Base-by-base conservation (phyloP, 345 rosid species). In the Aurinia saxatilis region DNA sequence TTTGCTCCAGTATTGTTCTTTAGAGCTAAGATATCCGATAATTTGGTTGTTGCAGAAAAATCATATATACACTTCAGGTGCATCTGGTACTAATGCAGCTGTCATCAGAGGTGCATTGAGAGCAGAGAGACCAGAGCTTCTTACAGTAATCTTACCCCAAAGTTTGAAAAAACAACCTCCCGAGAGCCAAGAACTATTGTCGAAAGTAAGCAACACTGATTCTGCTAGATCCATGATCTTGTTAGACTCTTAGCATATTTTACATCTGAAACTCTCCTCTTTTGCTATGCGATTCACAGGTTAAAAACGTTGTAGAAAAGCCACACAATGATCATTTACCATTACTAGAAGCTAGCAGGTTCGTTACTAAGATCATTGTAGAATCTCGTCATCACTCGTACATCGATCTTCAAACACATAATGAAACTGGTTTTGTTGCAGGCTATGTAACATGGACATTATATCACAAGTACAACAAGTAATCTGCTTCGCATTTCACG, bases 71-170 rank as follows among this genome's bases (percentile, higher is more conserved):
- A 93, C 99, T 27, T 93, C 97, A 31, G 99, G 99, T 67, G 97
- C 99, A 66, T 93, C 99, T 1, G 96, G 96, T 55, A 91, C 98
- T 48, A 91, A 91, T 73, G 96, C 98, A 19, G 99, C 97, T 17
- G 99, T 93, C 62, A 93, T 93, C 61, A 82, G 99, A 80, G 99
- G 99, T 73, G 99, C 99, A 54, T 57, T 89, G 60, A 84, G 99
- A 75, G 99, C 96, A 9, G 99, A 93, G 77, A 87, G 76, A 66
- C 99, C 95, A 4, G 97, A 89, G 73, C 82, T 89, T 56, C 90
- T 92, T 50, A 89, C 98, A 0, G 96, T 89, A 14, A 92, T 89
- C 38, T 80, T 89, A 75, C 96, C 98, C 7, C 98, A 92, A 53
- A 87, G 95, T 67, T 75, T 92, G 75, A 76, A 85, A 72, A 92